Evolutionary conservation across 805 yeast genomes (phyloP).

Genomic region (Yamadazyma scolyti): DNA sequence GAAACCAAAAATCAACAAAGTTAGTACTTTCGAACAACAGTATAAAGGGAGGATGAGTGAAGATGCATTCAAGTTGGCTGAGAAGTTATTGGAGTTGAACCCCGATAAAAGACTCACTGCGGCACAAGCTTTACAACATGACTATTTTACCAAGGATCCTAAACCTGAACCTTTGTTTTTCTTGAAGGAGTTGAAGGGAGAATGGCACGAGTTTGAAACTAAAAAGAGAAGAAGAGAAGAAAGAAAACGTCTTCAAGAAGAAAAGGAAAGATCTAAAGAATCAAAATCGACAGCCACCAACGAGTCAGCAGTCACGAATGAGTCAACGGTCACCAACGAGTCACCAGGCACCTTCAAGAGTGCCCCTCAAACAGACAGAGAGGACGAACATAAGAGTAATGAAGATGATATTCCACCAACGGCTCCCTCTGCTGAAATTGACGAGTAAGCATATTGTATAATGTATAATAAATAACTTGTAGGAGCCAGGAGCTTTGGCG

Average conservation of each 20-base stretch:
- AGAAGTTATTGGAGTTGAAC: constrained; percentile 58
- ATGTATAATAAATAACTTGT: too few species aligned
- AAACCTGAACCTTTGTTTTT: constrained; percentile 54
- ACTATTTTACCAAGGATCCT: constrained; percentile 72
- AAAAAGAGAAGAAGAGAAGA: constrained; percentile 65
- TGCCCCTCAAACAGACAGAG: too few species aligned
- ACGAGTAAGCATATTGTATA: too few species aligned
- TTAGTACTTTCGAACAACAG: constrained; percentile 24
- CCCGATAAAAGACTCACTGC: constrained; percentile 71
- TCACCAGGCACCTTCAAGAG: neutral
- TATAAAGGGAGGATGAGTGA: constrained; percentile 43
- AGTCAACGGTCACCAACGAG: too few species aligned
- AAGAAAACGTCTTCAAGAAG: constrained; percentile 36
- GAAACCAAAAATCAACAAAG: constrained; percentile 48
- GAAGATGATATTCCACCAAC: too few species aligned
- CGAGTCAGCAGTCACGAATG: too few species aligned
- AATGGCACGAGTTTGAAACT: constrained; percentile 97
- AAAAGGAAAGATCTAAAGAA: constrained; percentile 12
- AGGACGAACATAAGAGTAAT: too few species aligned
- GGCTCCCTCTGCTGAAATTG: too few species aligned
- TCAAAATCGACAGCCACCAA: too few species aligned
- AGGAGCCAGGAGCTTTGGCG: too few species aligned
- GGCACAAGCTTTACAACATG: constrained; percentile 57
- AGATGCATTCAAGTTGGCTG: constrained; percentile 63
- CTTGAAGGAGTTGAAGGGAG: constrained; percentile 61